Conservation (phyloP, 441 rosid species). For the Gossypium armourianum region DNA sequence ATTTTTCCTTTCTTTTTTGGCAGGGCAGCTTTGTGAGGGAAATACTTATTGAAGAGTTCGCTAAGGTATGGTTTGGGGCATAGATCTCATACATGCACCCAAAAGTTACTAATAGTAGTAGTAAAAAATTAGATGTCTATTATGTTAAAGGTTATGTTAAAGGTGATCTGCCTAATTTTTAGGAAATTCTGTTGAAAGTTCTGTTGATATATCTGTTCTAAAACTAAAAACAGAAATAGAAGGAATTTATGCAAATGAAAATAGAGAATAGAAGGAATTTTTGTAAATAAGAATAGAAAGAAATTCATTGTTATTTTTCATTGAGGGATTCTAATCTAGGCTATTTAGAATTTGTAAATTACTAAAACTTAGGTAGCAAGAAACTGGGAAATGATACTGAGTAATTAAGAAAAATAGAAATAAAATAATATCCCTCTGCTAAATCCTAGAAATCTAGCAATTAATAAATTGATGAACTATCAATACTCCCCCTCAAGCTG, state of each 20-base stretch:
- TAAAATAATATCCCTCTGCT: background rate
- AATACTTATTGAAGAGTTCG: slow-evolving; percentile 69
- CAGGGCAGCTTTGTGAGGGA: slow-evolving; percentile 88
- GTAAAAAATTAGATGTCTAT: background rate
- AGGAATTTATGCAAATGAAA: background rate
- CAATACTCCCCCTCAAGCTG: background rate
- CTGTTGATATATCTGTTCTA: background rate
- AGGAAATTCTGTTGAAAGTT: background rate
- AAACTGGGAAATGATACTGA: background rate
- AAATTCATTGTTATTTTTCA: background rate
- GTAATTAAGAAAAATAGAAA: background rate
- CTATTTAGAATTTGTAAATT: background rate
- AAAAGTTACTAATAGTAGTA: background rate
- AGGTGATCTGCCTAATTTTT: background rate
- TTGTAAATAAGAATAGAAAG: background rate
- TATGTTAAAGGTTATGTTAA: background rate
- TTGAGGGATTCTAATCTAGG: background rate
- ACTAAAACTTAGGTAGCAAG: background rate
- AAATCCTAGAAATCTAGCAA: background rate
- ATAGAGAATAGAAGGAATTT: background rate
- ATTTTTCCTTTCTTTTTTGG: slow-evolving; percentile 11
- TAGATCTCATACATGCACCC: slow-evolving; percentile 2
- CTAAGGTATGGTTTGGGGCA: slow-evolving; percentile 50
- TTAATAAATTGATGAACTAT: background rate
- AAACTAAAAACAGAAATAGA: background rate